Base-by-base conservation (phyloP, 306 rosid genomes). In the Inga laurina region DNA sequence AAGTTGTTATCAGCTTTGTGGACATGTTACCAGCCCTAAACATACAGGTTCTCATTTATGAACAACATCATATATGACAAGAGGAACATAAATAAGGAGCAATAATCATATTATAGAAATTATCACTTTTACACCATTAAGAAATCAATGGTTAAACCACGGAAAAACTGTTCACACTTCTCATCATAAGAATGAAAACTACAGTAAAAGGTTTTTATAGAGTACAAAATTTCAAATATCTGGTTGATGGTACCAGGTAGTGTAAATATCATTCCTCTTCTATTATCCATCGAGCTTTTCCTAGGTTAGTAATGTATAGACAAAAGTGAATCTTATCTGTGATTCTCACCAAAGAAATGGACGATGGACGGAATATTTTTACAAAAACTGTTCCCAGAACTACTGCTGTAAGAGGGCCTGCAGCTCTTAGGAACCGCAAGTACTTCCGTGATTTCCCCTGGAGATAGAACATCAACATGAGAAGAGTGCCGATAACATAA, bases 401-500 rank as follows among this genome's bases (percentile, higher is more conserved):
- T 37, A 96, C 92, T 77, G 94, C 97, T 65, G 99, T 96, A 82
- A 96, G 94, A 82, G 99, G 99, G 81, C 98, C 99, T 66, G 92
- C 82, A 49, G 97, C 99, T 91, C 99, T 92, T 76, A 96, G 88
- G 91, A 92, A 91, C 68, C 97, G 88, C 85, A 96, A 85, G 84
- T 81, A 80, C 91, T 96, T 96, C 88, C 97, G 91, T 3, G 98
- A 67, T 85, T 96, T 96, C 52, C 99, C 99, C 99, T 96, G 86
- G 64, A 87, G 69, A 79, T 73, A 79, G 74, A 86, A 67, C 37
- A 78, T 81, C 39, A 84, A 84, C 83, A 76, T 80, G 81, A 87
- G 65, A 75, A 69, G 64, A 87, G 81, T 30, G 72, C 69, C 48
- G 35, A 74, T 72, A 68, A 77, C 54, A 73, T 65, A 79, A 81